Conservation (phyloP, 768 basidiomycete species). For the Mycena maculata region DNA sequence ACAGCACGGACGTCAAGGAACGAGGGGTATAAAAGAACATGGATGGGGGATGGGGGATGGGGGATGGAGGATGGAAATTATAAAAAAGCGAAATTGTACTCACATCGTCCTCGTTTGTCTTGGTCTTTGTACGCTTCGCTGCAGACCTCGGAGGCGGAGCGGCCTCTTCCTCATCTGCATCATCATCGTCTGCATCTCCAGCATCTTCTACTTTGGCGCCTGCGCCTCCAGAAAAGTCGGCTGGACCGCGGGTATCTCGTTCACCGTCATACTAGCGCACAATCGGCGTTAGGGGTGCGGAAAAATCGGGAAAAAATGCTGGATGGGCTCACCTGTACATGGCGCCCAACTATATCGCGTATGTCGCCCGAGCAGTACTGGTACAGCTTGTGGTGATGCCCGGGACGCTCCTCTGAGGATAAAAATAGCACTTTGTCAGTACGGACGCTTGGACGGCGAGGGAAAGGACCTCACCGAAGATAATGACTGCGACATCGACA, state of each 20-base stretch:
- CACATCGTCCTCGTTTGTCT: slow-evolving; percentile 29
- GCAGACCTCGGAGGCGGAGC: slow-evolving; percentile 28
- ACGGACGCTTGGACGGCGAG: slow-evolving; percentile 2
- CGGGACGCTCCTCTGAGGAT: slow-evolving; percentile 76
- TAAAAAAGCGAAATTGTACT: background rate
- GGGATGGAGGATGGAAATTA: too few species aligned
- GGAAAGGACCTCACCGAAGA: slow-evolving; percentile 62
- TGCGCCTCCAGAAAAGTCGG: slow-evolving; percentile 59
- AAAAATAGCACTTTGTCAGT: slow-evolving; percentile 56
- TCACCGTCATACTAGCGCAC: slow-evolving; percentile 60
- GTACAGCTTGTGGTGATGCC: slow-evolving; percentile 84
- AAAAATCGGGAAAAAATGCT: background rate
- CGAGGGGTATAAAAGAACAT: too few species aligned
- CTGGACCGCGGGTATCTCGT: slow-evolving; percentile 58
- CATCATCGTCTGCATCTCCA: slow-evolving; percentile 56
- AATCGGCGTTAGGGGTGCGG: slow-evolving; percentile 25
- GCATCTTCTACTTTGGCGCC: slow-evolving; percentile 43
- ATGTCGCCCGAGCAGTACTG: slow-evolving; percentile 83
- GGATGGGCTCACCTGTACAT: slow-evolving; percentile 55
- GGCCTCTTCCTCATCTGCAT: slow-evolving; percentile 54
- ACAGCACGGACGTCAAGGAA: too few species aligned
- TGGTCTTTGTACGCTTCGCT: slow-evolving; percentile 27
- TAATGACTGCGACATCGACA: slow-evolving; percentile 89
- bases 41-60: too few species aligned
- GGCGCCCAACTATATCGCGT: slow-evolving; percentile 75